Conservation (phyloP, 345 rosid species). For the Carallia brachiata region DNA sequence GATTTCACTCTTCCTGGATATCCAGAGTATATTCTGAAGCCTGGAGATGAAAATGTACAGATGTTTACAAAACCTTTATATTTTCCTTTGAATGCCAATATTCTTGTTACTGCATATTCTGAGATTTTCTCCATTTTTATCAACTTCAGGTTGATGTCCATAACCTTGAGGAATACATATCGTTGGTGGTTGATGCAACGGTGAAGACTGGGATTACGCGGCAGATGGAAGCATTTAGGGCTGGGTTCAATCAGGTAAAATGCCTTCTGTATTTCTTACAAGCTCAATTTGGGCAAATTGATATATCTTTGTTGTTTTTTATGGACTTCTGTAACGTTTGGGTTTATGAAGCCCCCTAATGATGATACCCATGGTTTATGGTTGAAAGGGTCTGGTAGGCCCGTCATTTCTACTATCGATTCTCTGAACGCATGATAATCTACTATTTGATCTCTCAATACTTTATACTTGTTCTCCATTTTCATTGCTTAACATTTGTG, state of each 20-base stretch:
- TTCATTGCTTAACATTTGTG: neutral
- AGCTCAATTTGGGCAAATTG: neutral
- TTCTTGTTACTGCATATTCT: neutral
- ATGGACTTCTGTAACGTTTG: neutral
- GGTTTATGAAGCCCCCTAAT: neutral
- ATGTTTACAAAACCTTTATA: neutral
- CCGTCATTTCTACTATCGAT: neutral
- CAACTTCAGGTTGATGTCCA: constrained; percentile 63
- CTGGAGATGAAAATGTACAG: constrained; percentile 79
- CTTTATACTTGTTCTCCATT: neutral
- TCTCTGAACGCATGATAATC: neutral
- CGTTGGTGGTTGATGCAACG: constrained; percentile 86
- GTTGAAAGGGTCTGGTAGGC: too few species aligned
- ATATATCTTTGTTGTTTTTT: neutral
- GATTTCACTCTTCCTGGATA: constrained; percentile 95
- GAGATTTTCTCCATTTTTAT: constrained; percentile 4
- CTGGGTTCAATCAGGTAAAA: constrained; percentile 95
- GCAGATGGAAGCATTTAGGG: constrained; percentile 89
- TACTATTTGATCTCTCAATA: neutral
- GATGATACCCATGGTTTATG: too few species aligned
- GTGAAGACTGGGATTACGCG: constrained; percentile 74
- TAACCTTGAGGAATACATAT: constrained; percentile 85
- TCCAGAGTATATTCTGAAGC: constrained; percentile 75
- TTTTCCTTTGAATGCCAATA: neutral
- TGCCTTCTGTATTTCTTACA: neutral